phyloP scores from a whole-genome alignment of 495 filamentous ascomycete genomes.

The Tetracladium setigerum region DNA sequence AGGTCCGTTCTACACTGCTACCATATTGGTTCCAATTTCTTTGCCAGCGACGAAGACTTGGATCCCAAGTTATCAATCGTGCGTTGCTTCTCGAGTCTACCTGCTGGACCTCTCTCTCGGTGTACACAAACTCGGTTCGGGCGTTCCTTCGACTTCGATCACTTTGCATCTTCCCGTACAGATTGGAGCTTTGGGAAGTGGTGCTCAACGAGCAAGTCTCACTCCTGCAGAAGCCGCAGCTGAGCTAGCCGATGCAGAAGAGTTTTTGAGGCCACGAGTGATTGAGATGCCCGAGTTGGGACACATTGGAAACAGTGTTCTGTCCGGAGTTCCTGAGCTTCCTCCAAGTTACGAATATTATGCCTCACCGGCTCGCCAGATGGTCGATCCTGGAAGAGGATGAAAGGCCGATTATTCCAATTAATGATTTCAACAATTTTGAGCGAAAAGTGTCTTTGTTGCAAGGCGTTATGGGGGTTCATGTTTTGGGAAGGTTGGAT shows the following conservation, averaged over 20 bases:
- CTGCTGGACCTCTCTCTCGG: constrained; percentile 60
- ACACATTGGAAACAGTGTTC: constrained; percentile 15
- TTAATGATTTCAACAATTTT: neutral
- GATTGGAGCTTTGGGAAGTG: constrained; percentile 41
- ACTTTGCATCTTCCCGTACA: constrained; percentile 72
- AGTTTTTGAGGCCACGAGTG: constrained; percentile 38
- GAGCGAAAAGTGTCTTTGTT: constrained; percentile 2
- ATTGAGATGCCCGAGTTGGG: constrained; percentile 25
- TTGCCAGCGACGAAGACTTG: constrained; percentile 60
- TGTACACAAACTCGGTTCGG: constrained; percentile 49
- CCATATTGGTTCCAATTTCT: constrained; percentile 63
- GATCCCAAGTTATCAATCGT: constrained; percentile 84
- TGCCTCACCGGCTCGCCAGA: neutral
- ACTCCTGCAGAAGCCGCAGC: constrained; percentile 12
- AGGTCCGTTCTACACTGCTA: constrained; percentile 56
- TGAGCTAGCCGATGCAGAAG: constrained; percentile 32
- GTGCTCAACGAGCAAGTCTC: neutral
- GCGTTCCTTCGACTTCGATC: constrained; percentile 45
- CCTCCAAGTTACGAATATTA: constrained; percentile 19
- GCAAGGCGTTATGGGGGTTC: constrained; percentile 2
- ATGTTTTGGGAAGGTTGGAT: neutral
- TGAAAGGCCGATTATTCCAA: neutral
- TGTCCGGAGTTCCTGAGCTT: constrained; percentile 3
- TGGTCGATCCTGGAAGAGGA: constrained; percentile 6
- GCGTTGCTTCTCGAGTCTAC: constrained; percentile 76